phyloP scores from a whole-genome alignment of 306 rosid species.

The Chamaecrista fasciculata region DNA sequence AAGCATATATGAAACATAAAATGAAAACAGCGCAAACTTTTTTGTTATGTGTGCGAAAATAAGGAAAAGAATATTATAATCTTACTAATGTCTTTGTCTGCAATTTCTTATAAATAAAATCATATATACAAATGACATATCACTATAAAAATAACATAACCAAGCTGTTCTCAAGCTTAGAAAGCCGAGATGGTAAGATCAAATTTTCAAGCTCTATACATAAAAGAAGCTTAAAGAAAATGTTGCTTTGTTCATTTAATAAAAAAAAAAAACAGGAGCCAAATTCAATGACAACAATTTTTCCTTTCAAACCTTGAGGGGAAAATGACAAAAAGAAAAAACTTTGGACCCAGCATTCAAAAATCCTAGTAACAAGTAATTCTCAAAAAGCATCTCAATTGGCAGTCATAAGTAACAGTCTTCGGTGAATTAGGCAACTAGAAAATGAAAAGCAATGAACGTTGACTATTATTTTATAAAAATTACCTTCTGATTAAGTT shows the following conservation, averaged over 20 bases:
- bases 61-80: too few species aligned
- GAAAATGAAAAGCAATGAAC: constrained; percentile 19
- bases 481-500: constrained; percentile 65
- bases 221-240: too few species aligned
- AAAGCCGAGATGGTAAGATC: too few species aligned
- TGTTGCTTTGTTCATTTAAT: not conserved
- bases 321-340: too few species aligned
- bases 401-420: not conserved
- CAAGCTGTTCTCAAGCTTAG: too few species aligned
- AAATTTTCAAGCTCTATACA: too few species aligned
- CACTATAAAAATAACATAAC: too few species aligned
- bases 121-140: too few species aligned
- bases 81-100: not conserved
- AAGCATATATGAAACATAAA: too few species aligned
- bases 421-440: constrained; percentile 4
- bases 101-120: not conserved
- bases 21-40: too few species aligned
- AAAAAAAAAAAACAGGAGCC: not conserved
- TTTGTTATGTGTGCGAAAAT: too few species aligned
- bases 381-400: not conserved
- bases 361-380: not conserved
- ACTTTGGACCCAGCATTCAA: not conserved
- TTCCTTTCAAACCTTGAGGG: not conserved
- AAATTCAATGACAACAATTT: not conserved
- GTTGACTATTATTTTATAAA: constrained; percentile 9